Evolutionary conservation across 1,139 yeast species (phyloP), one percentile per base, ranked within the genome.

Genomic region (Waltiozyma solani): DNA sequence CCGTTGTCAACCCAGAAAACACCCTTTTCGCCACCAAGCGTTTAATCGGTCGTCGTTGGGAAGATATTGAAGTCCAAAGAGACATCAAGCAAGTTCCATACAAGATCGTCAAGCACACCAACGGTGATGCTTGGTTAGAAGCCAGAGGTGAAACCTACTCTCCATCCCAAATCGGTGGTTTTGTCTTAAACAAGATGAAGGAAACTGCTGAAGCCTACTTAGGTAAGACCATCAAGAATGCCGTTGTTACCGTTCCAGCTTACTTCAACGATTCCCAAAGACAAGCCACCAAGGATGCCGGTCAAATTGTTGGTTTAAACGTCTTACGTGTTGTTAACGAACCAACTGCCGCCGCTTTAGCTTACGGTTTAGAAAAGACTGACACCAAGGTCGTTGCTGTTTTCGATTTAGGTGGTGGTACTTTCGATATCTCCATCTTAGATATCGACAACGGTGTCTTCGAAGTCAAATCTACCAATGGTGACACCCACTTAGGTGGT

Each of bases 401-500:
- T 12, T 82, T 77, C 56, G 93, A 82, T 61, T 64, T 82, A 39
- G 93, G 93, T 42, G 93, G 93, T 21, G 93, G 93, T 26, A 82
- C 93, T 2, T 82, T 82, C 63, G 93, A 82, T 58, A 79, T 82
- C 24, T 81, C 91, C 2, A 75, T 82, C 37, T 63, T 82, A 47
- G 91, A 82, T 54, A 81, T 82, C 37, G 91, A 81, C 49, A 82
- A 76, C 51, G 89, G 89, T 14, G 87, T 82, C 4, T 82, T 82
- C 60, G 91, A 82, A 57, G 93, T 82, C 2, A 63, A 82, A 47
- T 76, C 91, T 23, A 82, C 93, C n/a, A 79, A 79, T 59, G 93
- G 93, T 44, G 82, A 82, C 59, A 81, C 93, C 1, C 91, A 81
- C 63, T 63, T 82, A 44, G 93, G 93, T 38, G 93, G 93, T 27